phyloP scores from a whole-genome alignment of 495 filamentous ascomycete genomes.

The Parachaetomium inaequale region DNA sequence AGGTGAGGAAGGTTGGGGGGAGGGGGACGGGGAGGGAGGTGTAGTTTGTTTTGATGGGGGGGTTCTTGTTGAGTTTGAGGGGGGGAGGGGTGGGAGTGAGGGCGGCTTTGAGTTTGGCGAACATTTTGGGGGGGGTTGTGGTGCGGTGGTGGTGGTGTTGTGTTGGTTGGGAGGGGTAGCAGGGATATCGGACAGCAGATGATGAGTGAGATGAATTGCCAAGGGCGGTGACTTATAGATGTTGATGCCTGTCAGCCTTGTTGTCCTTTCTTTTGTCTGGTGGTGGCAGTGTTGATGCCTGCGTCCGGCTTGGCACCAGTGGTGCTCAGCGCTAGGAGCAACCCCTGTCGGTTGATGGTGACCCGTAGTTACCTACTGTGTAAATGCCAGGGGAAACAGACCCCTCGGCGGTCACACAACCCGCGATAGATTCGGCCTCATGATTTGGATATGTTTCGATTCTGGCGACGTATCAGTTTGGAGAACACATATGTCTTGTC shows the following conservation, averaged over 20 bases:
- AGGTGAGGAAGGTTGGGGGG: slow-evolving; percentile 33
- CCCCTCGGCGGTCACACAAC: no score
- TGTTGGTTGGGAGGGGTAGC: background rate
- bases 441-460: background rate
- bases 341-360: background rate
- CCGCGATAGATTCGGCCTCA: no score
- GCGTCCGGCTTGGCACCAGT: background rate
- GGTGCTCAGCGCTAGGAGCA: background rate
- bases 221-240: background rate
- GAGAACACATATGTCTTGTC: background rate
- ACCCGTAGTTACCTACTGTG: no score
- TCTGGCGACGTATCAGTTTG: background rate
- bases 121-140: background rate
- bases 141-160: background rate
- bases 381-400: no score
- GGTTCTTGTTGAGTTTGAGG: background rate
- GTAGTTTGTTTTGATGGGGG: slow-evolving; percentile 28
- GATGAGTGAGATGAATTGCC: background rate
- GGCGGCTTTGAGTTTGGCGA: slow-evolving; percentile 10
- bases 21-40: slow-evolving; percentile 30
- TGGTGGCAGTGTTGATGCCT: background rate
- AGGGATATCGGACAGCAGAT: background rate
- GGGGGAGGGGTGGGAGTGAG: background rate
- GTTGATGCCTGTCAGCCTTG: background rate
- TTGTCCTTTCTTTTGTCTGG: background rate